A percentile compares a stretch with the other conserved stretches of the same genome.
These are phyloP conservation scores for Cryptosporidium meleagridis DNA, from an alignment of 169 alveolate species.

Conservation along the genomic window DNA sequence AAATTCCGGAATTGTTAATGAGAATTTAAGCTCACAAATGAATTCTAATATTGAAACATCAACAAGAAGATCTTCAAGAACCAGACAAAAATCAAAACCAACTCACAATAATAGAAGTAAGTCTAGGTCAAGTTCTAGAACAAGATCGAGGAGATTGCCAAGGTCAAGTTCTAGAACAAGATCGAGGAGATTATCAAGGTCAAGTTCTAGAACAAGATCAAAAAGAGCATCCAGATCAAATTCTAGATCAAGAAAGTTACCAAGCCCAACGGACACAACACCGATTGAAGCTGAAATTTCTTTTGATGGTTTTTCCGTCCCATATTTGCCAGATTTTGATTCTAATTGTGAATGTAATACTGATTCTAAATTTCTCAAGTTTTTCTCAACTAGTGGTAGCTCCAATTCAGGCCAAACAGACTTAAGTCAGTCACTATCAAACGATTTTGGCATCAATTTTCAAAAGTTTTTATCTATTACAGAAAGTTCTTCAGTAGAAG, in stretches of 20 bases:
- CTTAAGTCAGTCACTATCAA: no score
- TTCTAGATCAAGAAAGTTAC: background rate
- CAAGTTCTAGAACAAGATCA: background rate
- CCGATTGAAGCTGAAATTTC: background rate
- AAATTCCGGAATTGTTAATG: no score
- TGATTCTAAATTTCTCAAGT: background rate
- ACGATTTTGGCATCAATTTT: no score
- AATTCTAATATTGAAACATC: background rate
- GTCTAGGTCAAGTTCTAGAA: conserved; percentile 15
- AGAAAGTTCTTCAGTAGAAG: background rate
- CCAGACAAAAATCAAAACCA: background rate
- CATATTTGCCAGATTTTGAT: background rate
- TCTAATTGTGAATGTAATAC: background rate
- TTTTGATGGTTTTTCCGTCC: background rate
- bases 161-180: conserved; percentile 7
- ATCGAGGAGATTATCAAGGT: background rate
- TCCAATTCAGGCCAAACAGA: background rate
- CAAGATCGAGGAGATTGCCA: background rate
- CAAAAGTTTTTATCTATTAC: background rate
- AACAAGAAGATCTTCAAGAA: background rate
- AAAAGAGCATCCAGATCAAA: background rate
- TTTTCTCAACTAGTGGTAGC: background rate
- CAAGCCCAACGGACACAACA: background rate
- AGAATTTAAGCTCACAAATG: no score
- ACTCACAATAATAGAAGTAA: background rate